Conservation (phyloP, 2,329 filamentous ascomycete genomes). For the Fusarium camptoceras region DNA sequence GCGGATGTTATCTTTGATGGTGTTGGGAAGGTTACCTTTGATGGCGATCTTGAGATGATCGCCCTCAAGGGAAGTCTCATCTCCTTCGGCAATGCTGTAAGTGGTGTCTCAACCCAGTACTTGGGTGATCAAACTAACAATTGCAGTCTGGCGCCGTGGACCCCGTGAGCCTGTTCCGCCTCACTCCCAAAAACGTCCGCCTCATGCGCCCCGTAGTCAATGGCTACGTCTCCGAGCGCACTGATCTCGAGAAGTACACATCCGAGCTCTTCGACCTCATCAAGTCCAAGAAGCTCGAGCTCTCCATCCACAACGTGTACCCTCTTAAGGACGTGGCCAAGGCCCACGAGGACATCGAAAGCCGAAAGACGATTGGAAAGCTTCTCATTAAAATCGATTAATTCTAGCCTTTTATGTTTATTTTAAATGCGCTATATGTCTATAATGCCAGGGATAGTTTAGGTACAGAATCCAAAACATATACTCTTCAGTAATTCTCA, state of each 20-base stretch:
- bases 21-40: slow-evolving; percentile 87
- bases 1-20: slow-evolving; percentile 86
- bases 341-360: slow-evolving; percentile 83
- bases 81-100: slow-evolving; percentile 82
- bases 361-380: slow-evolving; percentile 86
- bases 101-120: slow-evolving; percentile 40
- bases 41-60: slow-evolving; percentile 78
- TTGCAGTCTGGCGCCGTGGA: slow-evolving; percentile 74
- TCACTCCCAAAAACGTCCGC: slow-evolving; percentile 81
- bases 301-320: slow-evolving; percentile 82
- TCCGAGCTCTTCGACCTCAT: slow-evolving; percentile 80
- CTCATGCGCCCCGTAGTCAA: slow-evolving; percentile 80
- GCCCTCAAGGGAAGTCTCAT: slow-evolving; percentile 82
- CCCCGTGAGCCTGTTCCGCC: slow-evolving; percentile 67
- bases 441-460: slow-evolving; percentile 41
- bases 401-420: slow-evolving; percentile 30
- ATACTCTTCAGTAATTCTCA: slow-evolving; percentile 19
- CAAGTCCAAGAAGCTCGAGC: slow-evolving; percentile 74
- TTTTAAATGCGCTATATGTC: slow-evolving; percentile 36
- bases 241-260: slow-evolving; percentile 78
- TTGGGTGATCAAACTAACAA: slow-evolving; percentile 19
- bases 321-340: slow-evolving; percentile 76
- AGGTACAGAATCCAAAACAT: slow-evolving; percentile 38
- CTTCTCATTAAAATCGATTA: slow-evolving; percentile 75
- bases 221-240: slow-evolving; percentile 74